A percentile compares a stretch with the other conserved stretches of the same genome.
Evolutionary conservation across 495 filamentous ascomycete genomes (phyloP).

Genomic region (Ascobolus immersus): DNA sequence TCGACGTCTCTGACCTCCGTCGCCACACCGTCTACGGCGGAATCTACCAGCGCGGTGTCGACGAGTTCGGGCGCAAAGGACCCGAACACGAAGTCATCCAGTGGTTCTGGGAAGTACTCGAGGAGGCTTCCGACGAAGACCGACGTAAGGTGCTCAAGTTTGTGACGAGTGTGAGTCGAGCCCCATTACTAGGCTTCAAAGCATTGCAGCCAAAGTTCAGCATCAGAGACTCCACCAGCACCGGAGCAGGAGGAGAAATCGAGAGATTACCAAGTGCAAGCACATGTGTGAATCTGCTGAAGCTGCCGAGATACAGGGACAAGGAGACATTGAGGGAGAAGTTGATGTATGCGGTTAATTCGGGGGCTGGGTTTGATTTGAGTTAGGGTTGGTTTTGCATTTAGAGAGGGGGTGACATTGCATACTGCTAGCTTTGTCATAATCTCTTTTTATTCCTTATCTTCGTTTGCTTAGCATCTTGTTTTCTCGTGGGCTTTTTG

Average conservation of each 20-base stretch:
- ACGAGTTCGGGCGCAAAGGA: constrained; percentile 29
- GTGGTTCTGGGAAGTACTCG: constrained; percentile 85
- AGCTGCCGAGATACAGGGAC: constrained; percentile 59
- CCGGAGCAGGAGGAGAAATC: constrained; percentile 56
- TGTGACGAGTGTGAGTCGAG: constrained; percentile 76
- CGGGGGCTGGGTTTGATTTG: constrained; percentile 86
- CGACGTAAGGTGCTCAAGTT: constrained; percentile 76
- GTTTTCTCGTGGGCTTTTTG: too few relatives aligned
- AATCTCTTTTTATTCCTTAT: too few relatives aligned
- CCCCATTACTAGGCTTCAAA: constrained; percentile 74
- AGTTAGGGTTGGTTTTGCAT: too few relatives aligned
- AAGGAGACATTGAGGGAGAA: constrained; percentile 41
- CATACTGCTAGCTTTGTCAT: too few relatives aligned
- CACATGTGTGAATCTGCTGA: constrained; percentile 88
- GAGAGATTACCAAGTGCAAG: constrained; percentile 70
- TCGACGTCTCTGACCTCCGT: constrained; percentile 72
- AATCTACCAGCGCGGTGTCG: constrained; percentile 65
- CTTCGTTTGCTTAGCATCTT: too few relatives aligned
- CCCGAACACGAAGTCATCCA: constrained; percentile 59
- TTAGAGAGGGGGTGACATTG: too few relatives aligned
- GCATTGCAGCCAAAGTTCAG: constrained; percentile 68
- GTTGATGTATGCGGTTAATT: constrained; percentile 69
- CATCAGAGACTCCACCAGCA: constrained; percentile 55
- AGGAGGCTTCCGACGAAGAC: constrained; percentile 35
- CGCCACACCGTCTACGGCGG: constrained; percentile 69